A percentile compares a stretch with the other conserved stretches of the same genome.
Evolutionary conservation across 1,284 basidiomycete species (phyloP).

Genomic region (Ganoderma meredithae): DNA sequence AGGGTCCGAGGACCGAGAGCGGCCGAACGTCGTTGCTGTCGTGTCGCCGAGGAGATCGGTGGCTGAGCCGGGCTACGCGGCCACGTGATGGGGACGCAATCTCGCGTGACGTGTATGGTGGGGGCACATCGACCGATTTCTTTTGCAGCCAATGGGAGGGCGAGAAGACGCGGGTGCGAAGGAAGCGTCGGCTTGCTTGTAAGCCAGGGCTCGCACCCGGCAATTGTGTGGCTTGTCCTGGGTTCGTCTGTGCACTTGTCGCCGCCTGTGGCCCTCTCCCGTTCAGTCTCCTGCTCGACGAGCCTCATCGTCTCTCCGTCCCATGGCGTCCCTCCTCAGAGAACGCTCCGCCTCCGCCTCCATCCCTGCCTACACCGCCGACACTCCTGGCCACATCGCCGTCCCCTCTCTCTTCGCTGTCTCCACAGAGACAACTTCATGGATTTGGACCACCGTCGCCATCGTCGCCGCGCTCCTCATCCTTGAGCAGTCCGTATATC

Average conservation of each 20-base stretch:
- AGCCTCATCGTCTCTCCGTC: conserved; percentile 10
- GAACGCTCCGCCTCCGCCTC: conserved; percentile 48
- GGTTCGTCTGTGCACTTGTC: conserved; percentile 17
- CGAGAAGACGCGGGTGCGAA: conserved; percentile 20
- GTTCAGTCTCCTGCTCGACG: conserved; percentile 19
- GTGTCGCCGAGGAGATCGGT: not conserved
- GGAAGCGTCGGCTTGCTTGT: conserved; percentile 14
- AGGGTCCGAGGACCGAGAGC: not conserved
- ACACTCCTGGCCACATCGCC: conserved; percentile 54
- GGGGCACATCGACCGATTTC: conserved; percentile 39
- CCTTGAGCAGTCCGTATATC: conserved; percentile 86
- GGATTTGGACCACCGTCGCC: conserved; percentile 72
- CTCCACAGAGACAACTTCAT: conserved; percentile 50
- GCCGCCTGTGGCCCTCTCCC: conserved; percentile 1
- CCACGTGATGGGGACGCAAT: conserved; percentile 24
- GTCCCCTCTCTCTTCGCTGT: conserved; percentile 52
- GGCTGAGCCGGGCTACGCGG: conserved; percentile 19
- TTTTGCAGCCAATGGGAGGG: conserved; percentile 36
- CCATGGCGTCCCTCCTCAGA: conserved; percentile 40
- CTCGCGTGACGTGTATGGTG: conserved; percentile 13
- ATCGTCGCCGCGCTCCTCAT: conserved; percentile 71
- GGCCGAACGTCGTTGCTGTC: not conserved
- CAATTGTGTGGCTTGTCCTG: conserved; percentile 7
- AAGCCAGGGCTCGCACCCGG: not conserved
- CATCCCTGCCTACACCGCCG: conserved; percentile 51